These are phyloP conservation scores for Litchi chinensis DNA, from an alignment of 345 rosid genomes.

Conservation along the genomic window DNA sequence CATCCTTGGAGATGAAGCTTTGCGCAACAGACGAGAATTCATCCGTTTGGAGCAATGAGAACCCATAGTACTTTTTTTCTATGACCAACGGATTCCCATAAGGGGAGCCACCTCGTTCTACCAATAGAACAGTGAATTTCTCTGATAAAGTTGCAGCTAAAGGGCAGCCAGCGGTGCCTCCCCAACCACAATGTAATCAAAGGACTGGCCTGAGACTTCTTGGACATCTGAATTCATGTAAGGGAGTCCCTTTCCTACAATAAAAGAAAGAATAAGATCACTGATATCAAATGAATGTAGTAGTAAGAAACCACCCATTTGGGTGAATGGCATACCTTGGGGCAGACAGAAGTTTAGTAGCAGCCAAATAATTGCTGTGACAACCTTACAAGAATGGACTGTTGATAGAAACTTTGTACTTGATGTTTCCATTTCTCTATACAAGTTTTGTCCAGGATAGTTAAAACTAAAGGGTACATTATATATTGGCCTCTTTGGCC, in stretches of 20 bases:
- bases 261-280: not conserved
- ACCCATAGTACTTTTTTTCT: conserved; percentile 48
- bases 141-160: conserved; percentile 68
- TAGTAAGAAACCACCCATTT: not conserved
- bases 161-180: conserved; percentile 76
- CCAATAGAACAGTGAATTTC: conserved; percentile 59
- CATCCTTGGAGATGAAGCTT: conserved; percentile 58
- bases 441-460: not conserved
- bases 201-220: conserved; percentile 64
- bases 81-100: conserved; percentile 54
- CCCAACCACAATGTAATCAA: conserved; percentile 73
- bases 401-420: conserved; percentile 7
- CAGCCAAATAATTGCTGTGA: conserved; percentile 22
- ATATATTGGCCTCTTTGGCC: conserved; percentile 15
- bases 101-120: conserved; percentile 72
- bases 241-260: conserved; percentile 50
- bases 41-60: conserved; percentile 56
- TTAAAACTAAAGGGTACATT: not conserved
- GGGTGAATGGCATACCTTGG: conserved; percentile 35
- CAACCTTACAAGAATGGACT: conserved; percentile 19
- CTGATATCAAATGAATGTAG: not conserved
- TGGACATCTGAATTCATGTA: conserved; percentile 57
- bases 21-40: conserved; percentile 64
- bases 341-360: conserved; percentile 13
- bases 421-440: conserved; percentile 3